Percentiles rank a stretch among this genome's conserved stretches.
Evolutionary conservation across 495 filamentous ascomycete species (phyloP).

Genomic region (Lophium mytilinum): DNA sequence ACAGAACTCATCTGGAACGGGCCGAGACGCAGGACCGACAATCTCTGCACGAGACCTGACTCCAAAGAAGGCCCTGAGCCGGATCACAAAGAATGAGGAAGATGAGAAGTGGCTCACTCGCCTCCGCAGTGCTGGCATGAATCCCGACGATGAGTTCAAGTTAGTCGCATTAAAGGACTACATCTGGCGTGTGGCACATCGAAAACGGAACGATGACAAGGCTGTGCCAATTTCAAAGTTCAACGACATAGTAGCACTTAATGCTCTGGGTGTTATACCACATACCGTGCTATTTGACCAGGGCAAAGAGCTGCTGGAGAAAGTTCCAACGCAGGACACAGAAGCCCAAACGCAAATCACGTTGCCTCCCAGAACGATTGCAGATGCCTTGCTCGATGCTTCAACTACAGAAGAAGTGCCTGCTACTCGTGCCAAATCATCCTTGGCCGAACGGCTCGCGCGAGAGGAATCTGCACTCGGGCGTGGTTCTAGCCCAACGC

Average conservation of each 20-base stretch:
- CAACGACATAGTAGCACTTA: conserved; percentile 62
- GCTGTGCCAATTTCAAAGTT: conserved; percentile 39
- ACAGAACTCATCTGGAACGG: conserved; percentile 56
- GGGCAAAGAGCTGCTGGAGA: conserved; percentile 38
- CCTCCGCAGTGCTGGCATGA: conserved; percentile 76
- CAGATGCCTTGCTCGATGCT: conserved; percentile 85
- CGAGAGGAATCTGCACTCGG: background rate
- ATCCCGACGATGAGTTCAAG: conserved; percentile 80
- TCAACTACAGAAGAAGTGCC: conserved; percentile 77
- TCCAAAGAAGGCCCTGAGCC: conserved; percentile 40
- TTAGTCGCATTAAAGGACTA: conserved; percentile 80
- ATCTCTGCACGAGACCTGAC: conserved; percentile 41
- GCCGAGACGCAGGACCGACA: conserved; percentile 38
- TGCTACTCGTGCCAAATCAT: conserved; percentile 48
- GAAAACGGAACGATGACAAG: conserved; percentile 51
- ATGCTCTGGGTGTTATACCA: conserved; percentile 61
- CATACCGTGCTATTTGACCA: conserved; percentile 92
- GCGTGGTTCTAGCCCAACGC: conserved; percentile 12
- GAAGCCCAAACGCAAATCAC: conserved; percentile 13
- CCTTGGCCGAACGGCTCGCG: conserved; percentile 40
- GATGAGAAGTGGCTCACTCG: conserved; percentile 91
- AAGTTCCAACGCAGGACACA: conserved; percentile 32
- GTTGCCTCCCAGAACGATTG: conserved; percentile 51
- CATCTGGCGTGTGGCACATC: conserved; percentile 75
- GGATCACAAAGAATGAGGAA: conserved; percentile 72